Base-by-base conservation (phyloP, 2,329 filamentous ascomycete species). In the Diaporthe batatas region DNA sequence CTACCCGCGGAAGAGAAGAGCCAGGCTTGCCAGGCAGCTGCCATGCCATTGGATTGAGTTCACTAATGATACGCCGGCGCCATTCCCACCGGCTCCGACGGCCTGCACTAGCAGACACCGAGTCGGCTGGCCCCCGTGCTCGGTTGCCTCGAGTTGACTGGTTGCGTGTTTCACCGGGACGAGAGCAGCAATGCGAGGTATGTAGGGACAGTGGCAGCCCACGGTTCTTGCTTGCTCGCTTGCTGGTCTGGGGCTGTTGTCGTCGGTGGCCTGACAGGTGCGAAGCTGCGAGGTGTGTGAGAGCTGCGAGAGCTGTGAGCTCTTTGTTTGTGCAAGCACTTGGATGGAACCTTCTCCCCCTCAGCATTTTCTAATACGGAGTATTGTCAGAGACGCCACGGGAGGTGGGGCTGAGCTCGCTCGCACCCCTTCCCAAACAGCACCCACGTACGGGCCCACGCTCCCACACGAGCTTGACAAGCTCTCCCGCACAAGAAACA, bases 41-140 rank as follows among this genome's bases (percentile, higher is more conserved):
- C n/a, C n/a, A n/a, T n/a, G n/a, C n/a, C 62, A 67, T 67, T 47
- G 47, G 62, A 67, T 67, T 53, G n/a, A 53, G 32, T 67, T 67
- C 32, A 53, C 62, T 53, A 67, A 47, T 21, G 44, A 47, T 47
- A 18, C 57, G 14, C 10, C 12, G 58, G 16, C 32, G 23, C 16
- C 58, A n/a, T 36, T 36, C 23, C 29, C 51, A 51, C 44, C 3
- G 12, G 39, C 14, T 14, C 18, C 6, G 29, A 47, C 16, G n/a
- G 62, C 14, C 62, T 65, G 62, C 62, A 65, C 62, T 39, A 51
- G 62, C 62, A 65, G 29, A 65, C 29, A 51, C 62, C 62, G 44
- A 53, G 62, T 67, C 62, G 44, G 62, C 62, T 53, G 62, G 62
- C 62, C 39, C 59, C 47, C 62, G 62, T 67, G 62, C 39, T 10